A percentile compares a stretch with the other conserved stretches of the same genome.
These are phyloP conservation scores for Persicaria tinctoria DNA, from an alignment of 148 eudicot species.

Conservation along the genomic window DNA sequence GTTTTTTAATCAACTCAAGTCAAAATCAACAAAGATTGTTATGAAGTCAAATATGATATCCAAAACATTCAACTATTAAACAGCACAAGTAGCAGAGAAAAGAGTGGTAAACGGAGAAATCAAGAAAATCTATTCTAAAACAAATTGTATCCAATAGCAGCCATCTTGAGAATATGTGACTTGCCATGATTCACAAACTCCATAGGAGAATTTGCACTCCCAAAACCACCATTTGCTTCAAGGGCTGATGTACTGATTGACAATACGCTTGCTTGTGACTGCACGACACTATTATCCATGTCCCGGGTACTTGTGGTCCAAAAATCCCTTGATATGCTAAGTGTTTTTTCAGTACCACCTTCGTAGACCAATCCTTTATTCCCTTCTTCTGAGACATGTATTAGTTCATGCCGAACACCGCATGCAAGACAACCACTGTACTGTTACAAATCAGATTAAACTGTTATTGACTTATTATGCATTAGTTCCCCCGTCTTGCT, in stretches of 20 bases:
- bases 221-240: slow-evolving; percentile 33
- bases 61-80: not conserved
- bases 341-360: slow-evolving; percentile 21
- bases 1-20: not conserved
- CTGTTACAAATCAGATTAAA: slow-evolving; percentile 50
- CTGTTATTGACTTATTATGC: not conserved
- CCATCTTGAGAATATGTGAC: slow-evolving; percentile 12
- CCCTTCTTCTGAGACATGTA: slow-evolving; percentile 25
- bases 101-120: not conserved
- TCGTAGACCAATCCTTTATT: slow-evolving; percentile 24
- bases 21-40: not conserved
- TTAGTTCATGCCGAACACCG: slow-evolving; percentile 30
- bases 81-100: not conserved
- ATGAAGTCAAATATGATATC: not conserved
- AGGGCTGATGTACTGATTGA: slow-evolving; percentile 48
- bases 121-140: not conserved
- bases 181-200: slow-evolving; percentile 82
- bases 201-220: slow-evolving; percentile 37
- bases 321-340: slow-evolving; percentile 35
- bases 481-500: not conserved
- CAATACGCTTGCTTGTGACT: slow-evolving; percentile 61
- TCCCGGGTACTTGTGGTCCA: slow-evolving; percentile 64
- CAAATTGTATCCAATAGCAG: not conserved
- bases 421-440: slow-evolving; percentile 77
- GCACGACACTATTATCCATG: slow-evolving; percentile 55